Evolutionary conservation across 257 asterid species (phyloP), one percentile per base, ranked within the genome.

Genomic region (Solanum chilense): DNA sequence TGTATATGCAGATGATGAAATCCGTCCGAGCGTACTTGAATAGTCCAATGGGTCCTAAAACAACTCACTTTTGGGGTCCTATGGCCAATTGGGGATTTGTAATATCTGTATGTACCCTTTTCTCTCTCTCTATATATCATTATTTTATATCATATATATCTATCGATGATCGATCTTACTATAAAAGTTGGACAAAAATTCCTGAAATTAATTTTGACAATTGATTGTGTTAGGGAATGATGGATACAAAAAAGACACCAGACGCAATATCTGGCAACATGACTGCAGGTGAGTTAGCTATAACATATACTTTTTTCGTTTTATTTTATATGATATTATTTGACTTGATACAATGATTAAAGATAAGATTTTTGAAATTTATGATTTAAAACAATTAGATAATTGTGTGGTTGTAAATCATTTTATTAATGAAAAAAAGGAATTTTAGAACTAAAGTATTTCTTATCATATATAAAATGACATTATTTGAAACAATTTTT

Each of bases 21-120:
- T 86, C 86, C 39, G 44, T 91, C 75, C 69, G 90, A 29, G 88
- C 93, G 69, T 91, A 88, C 82, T 87, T 86, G 90, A 89, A 91
- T 73, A 89, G 92, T 45, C 93, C 92, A 3, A 66, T 91, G 56
- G 93, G 93, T 83, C 93, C 93, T 77, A 89, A 91, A 87, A 89
- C 93, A 33, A 91, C 93, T 69, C 93, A 91, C 84, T 91, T 91
- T 85, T 91, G 91, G 93, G 93, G 93, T 14, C 93, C 92, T 64
- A 83, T 91, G 58, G 92, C 91, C 84, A 91, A 91, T n/a, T 91
- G 93, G 90, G 93, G 93, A 88, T 88, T 91, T 60, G 90, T 91
- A 20, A 66, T 83, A 25, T 90, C 91, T 74, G 93, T 89, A 88
- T 69, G 90, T 68, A 16, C 47, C 37, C 10, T 86, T 14, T 47